Base-by-base conservation (phyloP, 495 filamentous ascomycete species). In the Articulospora tetracladia region DNA sequence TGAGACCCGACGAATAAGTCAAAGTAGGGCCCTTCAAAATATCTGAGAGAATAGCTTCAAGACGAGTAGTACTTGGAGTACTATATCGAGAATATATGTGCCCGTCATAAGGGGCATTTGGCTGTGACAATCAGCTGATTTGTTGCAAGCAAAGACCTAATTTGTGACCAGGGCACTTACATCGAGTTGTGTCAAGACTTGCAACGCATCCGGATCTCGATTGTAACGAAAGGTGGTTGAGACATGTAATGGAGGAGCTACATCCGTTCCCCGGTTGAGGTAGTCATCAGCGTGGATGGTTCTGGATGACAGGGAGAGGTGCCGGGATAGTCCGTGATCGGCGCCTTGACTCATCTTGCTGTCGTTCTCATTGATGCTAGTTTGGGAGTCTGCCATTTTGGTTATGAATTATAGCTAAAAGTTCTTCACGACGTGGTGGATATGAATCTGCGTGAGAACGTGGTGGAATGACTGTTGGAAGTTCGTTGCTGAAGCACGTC, bases 151-250 rank as follows among this genome's bases (percentile, higher is more conserved):
- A 44, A 15, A n/a, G 8, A n/a, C n/a, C n/a, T 22, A 8, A 22
- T 41, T 52, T 26, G 19, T 60, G 22, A 27, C 20, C 24, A 11
- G 51, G 28, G 52, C 13, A 56, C 74, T 62, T 55, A 83, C 80
- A 62, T 79, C 76, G 32, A 70, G 39, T 34, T 79, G 76, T 2
- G 47, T 67, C 70, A 70, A 73, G 13, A 81, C 77, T 36, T 75
- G 62, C 48, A 95, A 78, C 1, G 82, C 65, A 8, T 84, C 76
- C 1, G 91, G 91, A 68, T 93, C 77, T 13, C 74, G 66, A 26
- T 83, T 74, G 69, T 97, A 98, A 58, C 91, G 86, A 74, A 89
- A 97, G 17, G 90, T 97, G 15, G 93, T 95, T 47, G 91, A 87
- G 64, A 93, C 80, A 71, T 96, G 93, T 64, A 97, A 78, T 1